Evolutionary conservation across 495 filamentous ascomycete species (phyloP).

Genomic region (Penicillium arizonense): DNA sequence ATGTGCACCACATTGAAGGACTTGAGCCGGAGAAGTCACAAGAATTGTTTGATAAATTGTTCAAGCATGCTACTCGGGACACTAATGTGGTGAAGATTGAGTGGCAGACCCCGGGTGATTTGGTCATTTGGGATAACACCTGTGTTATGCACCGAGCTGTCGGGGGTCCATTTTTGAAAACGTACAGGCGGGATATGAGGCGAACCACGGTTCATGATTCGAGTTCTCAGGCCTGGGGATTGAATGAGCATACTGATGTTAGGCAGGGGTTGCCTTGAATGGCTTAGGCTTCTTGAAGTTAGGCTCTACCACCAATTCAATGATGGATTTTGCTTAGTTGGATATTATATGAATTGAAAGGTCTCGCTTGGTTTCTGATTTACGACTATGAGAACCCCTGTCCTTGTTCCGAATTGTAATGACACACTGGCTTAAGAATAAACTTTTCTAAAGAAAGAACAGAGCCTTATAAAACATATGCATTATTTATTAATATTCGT

Average conservation of each 20-base stretch:
- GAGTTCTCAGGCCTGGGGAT: conserved; percentile 24
- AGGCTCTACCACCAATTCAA: too few species aligned
- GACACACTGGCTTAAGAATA: too few species aligned
- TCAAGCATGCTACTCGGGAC: conserved; percentile 45
- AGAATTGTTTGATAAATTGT: conserved; percentile 41
- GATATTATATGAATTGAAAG: too few species aligned
- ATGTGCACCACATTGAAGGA: conserved; percentile 56
- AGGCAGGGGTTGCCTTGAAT: conserved; percentile 7
- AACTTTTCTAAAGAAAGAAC: too few species aligned
- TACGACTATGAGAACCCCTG: too few species aligned
- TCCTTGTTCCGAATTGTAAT: too few species aligned
- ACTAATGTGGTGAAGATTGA: conserved; percentile 46
- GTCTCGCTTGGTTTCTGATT: too few species aligned
- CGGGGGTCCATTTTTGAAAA: conserved; percentile 45
- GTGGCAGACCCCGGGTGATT: conserved; percentile 48
- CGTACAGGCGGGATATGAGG: conserved; percentile 49
- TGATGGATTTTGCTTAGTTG: too few species aligned
- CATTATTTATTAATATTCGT: too few species aligned
- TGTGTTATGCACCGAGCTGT: conserved; percentile 52
- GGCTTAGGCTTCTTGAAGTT: not conserved
- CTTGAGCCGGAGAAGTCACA: conserved; percentile 28
- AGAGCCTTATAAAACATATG: too few species aligned
- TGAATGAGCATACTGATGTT: conserved; percentile 27
- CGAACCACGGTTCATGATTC: conserved; percentile 55
- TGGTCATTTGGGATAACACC: conserved; percentile 61